These are phyloP conservation scores for Hura crepitans DNA, from an alignment of 441 rosid species.

Conservation along the genomic window DNA sequence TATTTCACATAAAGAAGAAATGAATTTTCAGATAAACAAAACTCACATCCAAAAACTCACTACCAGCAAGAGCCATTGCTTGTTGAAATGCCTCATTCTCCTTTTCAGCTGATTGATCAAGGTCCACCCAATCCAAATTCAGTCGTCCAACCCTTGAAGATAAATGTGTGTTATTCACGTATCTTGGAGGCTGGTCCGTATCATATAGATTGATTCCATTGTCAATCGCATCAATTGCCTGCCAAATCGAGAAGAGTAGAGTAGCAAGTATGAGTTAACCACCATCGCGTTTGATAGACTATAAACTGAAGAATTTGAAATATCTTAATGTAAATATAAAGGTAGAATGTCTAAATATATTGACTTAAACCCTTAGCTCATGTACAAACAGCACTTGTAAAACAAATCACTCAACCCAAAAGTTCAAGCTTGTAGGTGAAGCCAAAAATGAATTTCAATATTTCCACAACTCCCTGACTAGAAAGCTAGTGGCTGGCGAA, in stretches of 20 bases:
- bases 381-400: background rate
- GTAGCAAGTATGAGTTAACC: background rate
- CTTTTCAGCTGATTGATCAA: constrained; percentile 81
- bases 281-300: too few species aligned
- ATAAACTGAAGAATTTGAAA: background rate
- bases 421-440: background rate
- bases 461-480: background rate
- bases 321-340: background rate
- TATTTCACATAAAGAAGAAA: background rate
- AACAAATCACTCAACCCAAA: background rate
- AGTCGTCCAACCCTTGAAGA: constrained; percentile 84
- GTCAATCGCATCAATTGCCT: constrained; percentile 90
- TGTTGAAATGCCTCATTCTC: constrained; percentile 79
- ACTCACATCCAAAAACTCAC: constrained; percentile 79
- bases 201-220: constrained; percentile 81
- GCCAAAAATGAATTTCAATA: too few species aligned
- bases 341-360: background rate
- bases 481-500: too few species aligned
- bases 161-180: constrained; percentile 78
- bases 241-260: background rate
- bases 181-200: constrained; percentile 75
- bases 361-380: background rate
- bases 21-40: constrained; percentile 11
- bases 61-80: constrained; percentile 79
- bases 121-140: constrained; percentile 87